These are phyloP conservation scores for Sarcomyxa edulis DNA, from an alignment of 768 basidiomycete genomes.

Conservation along the genomic window DNA sequence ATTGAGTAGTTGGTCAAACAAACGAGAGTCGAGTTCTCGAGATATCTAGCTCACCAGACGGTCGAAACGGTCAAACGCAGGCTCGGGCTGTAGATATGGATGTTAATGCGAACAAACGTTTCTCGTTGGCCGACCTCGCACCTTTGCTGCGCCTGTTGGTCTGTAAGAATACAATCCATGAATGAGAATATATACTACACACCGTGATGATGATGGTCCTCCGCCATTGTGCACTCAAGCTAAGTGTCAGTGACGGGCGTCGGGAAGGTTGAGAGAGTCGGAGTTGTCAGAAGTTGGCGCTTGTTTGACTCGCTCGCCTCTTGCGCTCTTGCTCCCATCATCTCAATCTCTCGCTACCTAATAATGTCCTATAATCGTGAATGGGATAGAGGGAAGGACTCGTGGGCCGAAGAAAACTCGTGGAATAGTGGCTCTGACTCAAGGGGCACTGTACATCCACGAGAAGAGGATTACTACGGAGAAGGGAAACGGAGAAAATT, in stretches of 20 bases:
- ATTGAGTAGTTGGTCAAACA: conserved; percentile 8
- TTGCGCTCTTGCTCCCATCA: conserved; percentile 22
- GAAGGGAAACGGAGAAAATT: conserved; percentile 79
- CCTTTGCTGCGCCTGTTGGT: not conserved
- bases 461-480: conserved; percentile 65
- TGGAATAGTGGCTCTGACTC: conserved; percentile 31
- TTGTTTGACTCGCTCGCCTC: conserved; percentile 36
- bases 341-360: conserved; percentile 22
- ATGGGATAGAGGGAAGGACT: conserved; percentile 79
- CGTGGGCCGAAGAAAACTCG: conserved; percentile 41
- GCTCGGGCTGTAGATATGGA: conserved; percentile 37
- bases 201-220: conserved; percentile 52
- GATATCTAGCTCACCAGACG: conserved; percentile 31
- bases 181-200: not conserved
- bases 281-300: conserved; percentile 21
- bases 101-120: too few relatives aligned
- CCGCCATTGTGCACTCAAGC: too few relatives aligned
- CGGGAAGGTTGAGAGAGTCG: conserved; percentile 27
- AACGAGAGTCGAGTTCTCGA: conserved; percentile 3
- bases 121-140: too few relatives aligned
- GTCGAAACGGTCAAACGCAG: conserved; percentile 56
- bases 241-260: too few relatives aligned
- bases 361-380: conserved; percentile 76
- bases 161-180: not conserved
- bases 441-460: conserved; percentile 38